Percentiles rank a stretch among this genome's conserved stretches.
Conservation (phyloP, 148 eudicot species). For the Nepenthes gracilis region DNA sequence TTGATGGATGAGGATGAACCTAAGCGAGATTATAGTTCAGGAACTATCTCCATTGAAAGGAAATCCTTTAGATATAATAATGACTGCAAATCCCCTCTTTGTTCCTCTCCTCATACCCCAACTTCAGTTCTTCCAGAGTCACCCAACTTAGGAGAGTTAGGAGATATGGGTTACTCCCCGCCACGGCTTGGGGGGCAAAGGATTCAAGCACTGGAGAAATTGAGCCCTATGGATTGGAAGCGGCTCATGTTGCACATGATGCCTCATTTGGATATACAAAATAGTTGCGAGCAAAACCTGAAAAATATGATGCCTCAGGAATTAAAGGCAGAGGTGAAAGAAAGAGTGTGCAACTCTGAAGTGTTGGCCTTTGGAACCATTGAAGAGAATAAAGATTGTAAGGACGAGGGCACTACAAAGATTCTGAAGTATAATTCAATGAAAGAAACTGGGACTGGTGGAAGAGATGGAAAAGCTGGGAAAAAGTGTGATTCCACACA, state of each 20-base stretch:
- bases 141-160: constrained; percentile 19
- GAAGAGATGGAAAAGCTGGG: neutral
- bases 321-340: constrained; percentile 14
- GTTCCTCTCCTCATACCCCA: constrained; percentile 67
- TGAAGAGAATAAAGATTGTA: constrained; percentile 12
- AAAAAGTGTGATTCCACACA: neutral
- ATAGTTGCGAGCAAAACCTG: constrained; percentile 11
- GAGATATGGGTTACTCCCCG: constrained; percentile 28
- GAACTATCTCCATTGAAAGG: constrained; percentile 25
- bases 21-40: constrained; percentile 18
- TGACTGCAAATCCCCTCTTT: constrained; percentile 24
- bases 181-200: constrained; percentile 62
- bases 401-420: constrained; percentile 5
- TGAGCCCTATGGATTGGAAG: constrained; percentile 72
- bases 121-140: constrained; percentile 68
- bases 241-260: constrained; percentile 65
- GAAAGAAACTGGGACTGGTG: neutral
- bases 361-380: constrained; percentile 8
- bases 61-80: constrained; percentile 22
- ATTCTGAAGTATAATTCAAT: neutral
- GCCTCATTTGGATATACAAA: constrained; percentile 28
- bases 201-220: constrained; percentile 57
- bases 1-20: constrained; percentile 74
- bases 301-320: constrained; percentile 9
- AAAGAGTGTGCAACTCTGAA: constrained; percentile 8